Percentiles rank a stretch among this genome's conserved stretches.
Conservation (phyloP, 371 early-diverging fungal species). For the Blyttiomyces sp. region DNA sequence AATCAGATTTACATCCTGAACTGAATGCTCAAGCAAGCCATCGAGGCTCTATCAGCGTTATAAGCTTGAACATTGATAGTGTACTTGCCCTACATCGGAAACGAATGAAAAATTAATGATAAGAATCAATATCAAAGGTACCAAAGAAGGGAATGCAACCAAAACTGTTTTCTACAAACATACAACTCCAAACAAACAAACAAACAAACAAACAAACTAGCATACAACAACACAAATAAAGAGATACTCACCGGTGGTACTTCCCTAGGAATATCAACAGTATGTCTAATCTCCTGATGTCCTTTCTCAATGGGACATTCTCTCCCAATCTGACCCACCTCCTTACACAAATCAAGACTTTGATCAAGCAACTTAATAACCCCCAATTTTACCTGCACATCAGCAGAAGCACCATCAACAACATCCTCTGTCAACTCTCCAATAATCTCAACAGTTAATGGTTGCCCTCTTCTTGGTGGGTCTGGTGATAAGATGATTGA, state of each 20-base stretch:
- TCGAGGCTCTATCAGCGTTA: slow-evolving; percentile 22
- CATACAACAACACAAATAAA: neutral
- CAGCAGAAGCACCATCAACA: slow-evolving; percentile 31
- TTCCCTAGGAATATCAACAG: slow-evolving; percentile 41
- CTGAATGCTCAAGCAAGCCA: slow-evolving; percentile 33
- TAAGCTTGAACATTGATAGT: slow-evolving; percentile 29
- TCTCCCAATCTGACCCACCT: slow-evolving; percentile 31
- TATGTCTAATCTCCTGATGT: slow-evolving; percentile 24
- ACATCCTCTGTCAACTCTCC: slow-evolving; percentile 36
- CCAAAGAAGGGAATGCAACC: too few relatives aligned
- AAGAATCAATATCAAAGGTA: too few relatives aligned
- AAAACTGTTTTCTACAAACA: slow-evolving; percentile 1
- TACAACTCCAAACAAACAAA: neutral
- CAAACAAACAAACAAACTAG: neutral
- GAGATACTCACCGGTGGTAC: slow-evolving; percentile 37
- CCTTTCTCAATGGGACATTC: slow-evolving; percentile 47
- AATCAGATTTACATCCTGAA: slow-evolving; percentile 42
- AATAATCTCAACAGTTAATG: slow-evolving; percentile 27
- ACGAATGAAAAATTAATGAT: too few relatives aligned
- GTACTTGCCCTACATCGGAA: slow-evolving; percentile 39
- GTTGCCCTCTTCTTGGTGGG: slow-evolving; percentile 40
- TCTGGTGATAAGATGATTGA: slow-evolving; percentile 35
- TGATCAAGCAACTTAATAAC: slow-evolving; percentile 43
- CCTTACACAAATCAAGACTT: slow-evolving; percentile 39
- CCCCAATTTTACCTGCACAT: slow-evolving; percentile 45